Percentiles rank a stretch among this genome's conserved stretches.
phyloP scores from a whole-genome alignment of 371 early-diverging fungal genomes.

The Nematocida displodere region DNA sequence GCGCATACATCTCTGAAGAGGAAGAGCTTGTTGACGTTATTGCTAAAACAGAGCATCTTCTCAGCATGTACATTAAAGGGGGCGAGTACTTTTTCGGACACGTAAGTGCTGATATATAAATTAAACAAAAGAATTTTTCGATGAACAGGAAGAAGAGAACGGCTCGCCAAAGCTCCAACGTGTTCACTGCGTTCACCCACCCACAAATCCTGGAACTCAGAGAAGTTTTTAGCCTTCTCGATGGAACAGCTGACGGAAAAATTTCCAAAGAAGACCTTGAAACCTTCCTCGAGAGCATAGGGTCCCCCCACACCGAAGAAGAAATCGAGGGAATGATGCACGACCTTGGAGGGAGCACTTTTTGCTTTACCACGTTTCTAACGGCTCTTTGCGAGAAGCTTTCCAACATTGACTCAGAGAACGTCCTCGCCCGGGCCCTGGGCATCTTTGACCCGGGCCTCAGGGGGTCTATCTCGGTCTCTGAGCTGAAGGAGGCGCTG shows the following conservation, averaged over 20 bases:
- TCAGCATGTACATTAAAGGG: slow-evolving; percentile 6
- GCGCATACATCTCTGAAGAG: slow-evolving; percentile 23
- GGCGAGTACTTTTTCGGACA: slow-evolving; percentile 18
- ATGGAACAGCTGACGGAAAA: slow-evolving; percentile 76
- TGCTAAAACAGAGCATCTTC: slow-evolving; percentile 9
- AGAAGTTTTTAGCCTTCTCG: slow-evolving; percentile 84
- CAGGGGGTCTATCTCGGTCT: neutral
- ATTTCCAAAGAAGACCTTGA: slow-evolving; percentile 78
- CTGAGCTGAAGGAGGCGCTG: slow-evolving; percentile 31
- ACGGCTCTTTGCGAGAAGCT: slow-evolving; percentile 85
- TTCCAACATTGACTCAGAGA: slow-evolving; percentile 76
- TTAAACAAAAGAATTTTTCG: slow-evolving; percentile 40
- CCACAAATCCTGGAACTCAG: slow-evolving; percentile 85
- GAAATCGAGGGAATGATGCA: slow-evolving; percentile 80
- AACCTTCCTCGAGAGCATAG: slow-evolving; percentile 73
- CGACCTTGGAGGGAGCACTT: slow-evolving; percentile 70
- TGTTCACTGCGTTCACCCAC: slow-evolving; percentile 93
- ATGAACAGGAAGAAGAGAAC: slow-evolving; percentile 58
- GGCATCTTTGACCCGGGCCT: slow-evolving; percentile 71
- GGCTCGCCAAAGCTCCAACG: slow-evolving; percentile 78
- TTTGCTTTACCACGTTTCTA: slow-evolving; percentile 83
- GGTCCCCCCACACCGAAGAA: slow-evolving; percentile 71
- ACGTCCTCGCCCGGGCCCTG: slow-evolving; percentile 75
- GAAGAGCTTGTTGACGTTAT: neutral
- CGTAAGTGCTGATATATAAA: slow-evolving; percentile 29